Evolutionary conservation across 441 rosid species (phyloP).

Genomic region (Adansonia gregorii): DNA sequence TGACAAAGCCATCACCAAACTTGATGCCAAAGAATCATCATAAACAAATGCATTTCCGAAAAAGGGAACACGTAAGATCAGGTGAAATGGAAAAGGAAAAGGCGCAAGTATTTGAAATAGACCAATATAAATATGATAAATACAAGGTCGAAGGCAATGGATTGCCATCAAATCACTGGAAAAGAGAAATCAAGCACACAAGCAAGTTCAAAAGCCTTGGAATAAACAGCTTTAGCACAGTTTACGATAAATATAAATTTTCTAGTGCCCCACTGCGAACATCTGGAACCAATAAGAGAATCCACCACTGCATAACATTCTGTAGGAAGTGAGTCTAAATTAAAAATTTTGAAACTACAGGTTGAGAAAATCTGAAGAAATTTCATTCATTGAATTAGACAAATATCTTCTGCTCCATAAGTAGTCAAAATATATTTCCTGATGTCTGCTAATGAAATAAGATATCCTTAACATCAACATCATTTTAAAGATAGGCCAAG

Average conservation of each 20-base stretch:
- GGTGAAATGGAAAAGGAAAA: neutral
- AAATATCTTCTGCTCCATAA: neutral
- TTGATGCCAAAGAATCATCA: constrained; percentile 7
- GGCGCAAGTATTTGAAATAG: neutral
- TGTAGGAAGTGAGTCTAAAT: neutral
- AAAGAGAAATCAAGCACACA: neutral
- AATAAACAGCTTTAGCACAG: neutral
- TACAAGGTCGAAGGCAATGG: neutral
- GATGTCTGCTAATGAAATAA: neutral
- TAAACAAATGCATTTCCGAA: neutral
- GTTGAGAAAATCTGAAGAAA: neutral
- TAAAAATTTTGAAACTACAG: neutral
- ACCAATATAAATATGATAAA: neutral
- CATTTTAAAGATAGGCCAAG: neutral
- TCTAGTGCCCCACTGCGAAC: neutral
- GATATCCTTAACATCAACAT: neutral
- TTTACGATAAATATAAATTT: neutral
- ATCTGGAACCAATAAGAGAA: constrained; percentile 2
- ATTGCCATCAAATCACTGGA: neutral
- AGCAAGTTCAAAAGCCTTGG: neutral
- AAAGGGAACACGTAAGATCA: neutral
- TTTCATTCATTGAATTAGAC: neutral
- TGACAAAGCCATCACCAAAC: constrained; percentile 24
- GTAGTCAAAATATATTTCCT: neutral
- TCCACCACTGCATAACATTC: neutral